These are phyloP conservation scores for Fusarium gaditjirri DNA, from an alignment of 2,329 filamentous ascomycete species.

Conservation along the genomic window DNA sequence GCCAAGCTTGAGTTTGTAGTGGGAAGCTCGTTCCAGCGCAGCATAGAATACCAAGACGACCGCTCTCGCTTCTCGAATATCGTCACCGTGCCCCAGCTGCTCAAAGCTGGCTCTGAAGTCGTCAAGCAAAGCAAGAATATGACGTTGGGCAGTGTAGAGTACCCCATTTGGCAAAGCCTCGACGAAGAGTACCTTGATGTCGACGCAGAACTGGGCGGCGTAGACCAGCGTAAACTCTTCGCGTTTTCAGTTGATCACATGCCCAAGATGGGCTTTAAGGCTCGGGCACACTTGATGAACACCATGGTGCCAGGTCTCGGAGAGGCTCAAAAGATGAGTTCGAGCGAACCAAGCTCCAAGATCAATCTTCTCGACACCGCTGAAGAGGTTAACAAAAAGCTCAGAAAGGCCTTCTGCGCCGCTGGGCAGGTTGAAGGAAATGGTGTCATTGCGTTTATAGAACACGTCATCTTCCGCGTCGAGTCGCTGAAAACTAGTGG, in stretches of 20 bases:
- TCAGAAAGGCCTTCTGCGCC: background rate
- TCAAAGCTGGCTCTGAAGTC: background rate
- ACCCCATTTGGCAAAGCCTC: background rate
- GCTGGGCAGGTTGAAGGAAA: background rate
- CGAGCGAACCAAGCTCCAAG: background rate
- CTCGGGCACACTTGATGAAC: conserved; percentile 1
- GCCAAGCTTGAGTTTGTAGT: background rate
- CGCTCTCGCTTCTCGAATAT: fast-evolving
- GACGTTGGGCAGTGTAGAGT: fast-evolving
- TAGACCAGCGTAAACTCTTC: background rate
- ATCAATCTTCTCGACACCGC: background rate
- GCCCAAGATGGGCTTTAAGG: background rate
- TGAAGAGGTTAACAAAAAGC: background rate
- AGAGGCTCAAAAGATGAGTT: conserved; percentile 6
- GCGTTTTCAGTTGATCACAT: background rate
- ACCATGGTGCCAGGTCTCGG: background rate
- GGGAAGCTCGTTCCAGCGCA: background rate
- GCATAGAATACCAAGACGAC: background rate
- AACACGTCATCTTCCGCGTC: background rate
- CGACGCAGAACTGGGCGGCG: background rate
- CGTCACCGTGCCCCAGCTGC: fast-evolving
- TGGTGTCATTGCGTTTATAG: background rate
- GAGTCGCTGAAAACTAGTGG: background rate
- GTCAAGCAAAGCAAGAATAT: background rate
- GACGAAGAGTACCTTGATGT: background rate